Base-by-base conservation (phyloP, 805 yeast species). In the Starmerella vaccinii region DNA sequence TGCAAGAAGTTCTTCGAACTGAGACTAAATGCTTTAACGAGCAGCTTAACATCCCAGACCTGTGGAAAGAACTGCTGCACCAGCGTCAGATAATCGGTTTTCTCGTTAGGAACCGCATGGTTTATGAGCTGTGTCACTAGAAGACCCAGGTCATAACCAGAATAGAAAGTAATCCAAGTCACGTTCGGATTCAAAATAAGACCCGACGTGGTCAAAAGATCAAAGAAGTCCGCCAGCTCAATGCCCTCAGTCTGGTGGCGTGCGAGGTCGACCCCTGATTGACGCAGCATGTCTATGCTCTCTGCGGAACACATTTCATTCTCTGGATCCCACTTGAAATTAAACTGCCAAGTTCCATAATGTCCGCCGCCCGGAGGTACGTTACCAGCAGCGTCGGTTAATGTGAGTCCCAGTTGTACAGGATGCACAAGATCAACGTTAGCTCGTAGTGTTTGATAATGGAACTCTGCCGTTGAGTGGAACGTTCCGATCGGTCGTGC, bases 401-500 rank as follows among this genome's bases (percentile, higher is more conserved):
- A 66, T 0, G 94, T 80, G 38, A 87, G 71, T 23, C 95, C 94
- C 49, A 92, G 75, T 67, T 92, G 98, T 49, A 92, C 81, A 51
- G 92, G 77, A 59, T 82, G 81, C 58, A 89, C 68, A 50, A 92
- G 72, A 66, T 92, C 98, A 3, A 92, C 84, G 65, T 92, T 92
- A 9, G 94, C 75, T 62, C 98, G 76, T 68, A 92, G 75, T 0
- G 97, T 90, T 67, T 92, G 98, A 64, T 90, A 92, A 66, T 92
- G 97, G 67, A 88, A 92, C 65, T 92, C 97, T 22, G 83, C 75
- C 15, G 92, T 84, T 2, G 92, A 80, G 60, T 86, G 79, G 68
- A 92, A 92, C 18, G 85, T 79, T 18, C 98, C 98, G 53, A 92
- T 84, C 15, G 98, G 98, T 60, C 98, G 77, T 2, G 95, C 95